A percentile compares a stretch with the other conserved stretches of the same genome.
Evolutionary conservation across 805 yeast genomes (phyloP).

Genomic region (Saccharomycopsis sp.): DNA sequence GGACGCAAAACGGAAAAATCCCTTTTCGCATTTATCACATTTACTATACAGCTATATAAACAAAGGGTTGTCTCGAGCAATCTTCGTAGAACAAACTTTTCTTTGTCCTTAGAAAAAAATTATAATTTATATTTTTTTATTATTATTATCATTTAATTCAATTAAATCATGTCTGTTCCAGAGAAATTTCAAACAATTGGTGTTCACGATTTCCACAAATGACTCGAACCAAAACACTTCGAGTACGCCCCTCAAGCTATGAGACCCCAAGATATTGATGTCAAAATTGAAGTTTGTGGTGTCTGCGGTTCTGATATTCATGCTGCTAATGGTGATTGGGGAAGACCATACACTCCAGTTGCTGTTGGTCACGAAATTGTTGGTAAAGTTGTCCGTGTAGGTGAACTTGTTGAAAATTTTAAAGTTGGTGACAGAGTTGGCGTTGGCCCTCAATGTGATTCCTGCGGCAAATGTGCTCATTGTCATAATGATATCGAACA

Average conservation of each 20-base stretch:
- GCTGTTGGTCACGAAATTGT: conserved; percentile 30
- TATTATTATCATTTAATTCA: neutral
- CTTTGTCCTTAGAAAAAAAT: no score
- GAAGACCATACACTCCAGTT: conserved; percentile 22
- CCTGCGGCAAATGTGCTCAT: conserved; percentile 35
- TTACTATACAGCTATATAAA: no score
- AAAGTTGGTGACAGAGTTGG: conserved; percentile 46
- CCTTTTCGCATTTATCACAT: no score
- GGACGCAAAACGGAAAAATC: no score
- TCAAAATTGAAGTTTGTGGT: conserved; percentile 56
- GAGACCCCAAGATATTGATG: conserved; percentile 37
- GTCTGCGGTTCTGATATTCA: conserved; percentile 55
- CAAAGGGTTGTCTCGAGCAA: no score
- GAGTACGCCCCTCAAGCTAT: conserved; percentile 16
- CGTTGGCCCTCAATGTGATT: conserved; percentile 38
- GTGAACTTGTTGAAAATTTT: conserved; percentile 31
- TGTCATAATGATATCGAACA: conserved; percentile 34
- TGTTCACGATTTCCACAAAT: conserved; percentile 21
- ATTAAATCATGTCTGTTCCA: conserved; percentile 3
- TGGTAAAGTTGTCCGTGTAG: conserved; percentile 27
- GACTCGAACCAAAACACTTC: conserved; percentile 22
- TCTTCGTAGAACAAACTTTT: no score
- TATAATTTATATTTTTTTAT: no score
- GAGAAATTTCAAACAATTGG: conserved; percentile 20
- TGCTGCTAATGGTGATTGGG: conserved; percentile 20